These are phyloP conservation scores for Tagetes erecta DNA, from an alignment of 129 eudicot genomes.

Conservation along the genomic window DNA sequence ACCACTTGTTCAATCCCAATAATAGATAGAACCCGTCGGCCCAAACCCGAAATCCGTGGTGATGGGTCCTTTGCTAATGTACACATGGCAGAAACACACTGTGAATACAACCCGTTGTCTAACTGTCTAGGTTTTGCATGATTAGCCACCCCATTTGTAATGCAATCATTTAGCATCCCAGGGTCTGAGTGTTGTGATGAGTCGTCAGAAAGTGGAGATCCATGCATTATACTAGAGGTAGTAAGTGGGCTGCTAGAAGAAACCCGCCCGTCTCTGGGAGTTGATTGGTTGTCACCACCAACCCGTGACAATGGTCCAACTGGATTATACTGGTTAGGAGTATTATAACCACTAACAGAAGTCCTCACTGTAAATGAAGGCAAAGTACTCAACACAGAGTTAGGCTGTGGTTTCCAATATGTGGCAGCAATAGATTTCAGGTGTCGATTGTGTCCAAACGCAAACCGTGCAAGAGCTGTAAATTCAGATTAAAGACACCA, in stretches of 20 bases:
- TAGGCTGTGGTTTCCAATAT: conserved; percentile 80
- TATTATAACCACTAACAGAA: conserved; percentile 66
- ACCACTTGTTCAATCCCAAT: conserved; percentile 95
- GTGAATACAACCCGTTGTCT: conserved; percentile 81
- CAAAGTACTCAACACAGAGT: conserved; percentile 59
- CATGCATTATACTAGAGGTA: conserved; percentile 78
- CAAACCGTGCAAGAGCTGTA: conserved; percentile 96
- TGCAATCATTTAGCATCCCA: conserved; percentile 55
- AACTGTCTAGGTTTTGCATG: conserved; percentile 67
- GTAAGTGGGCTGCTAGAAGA: conserved; percentile 90
- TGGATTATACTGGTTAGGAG: conserved; percentile 73
- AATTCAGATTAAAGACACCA: not conserved
- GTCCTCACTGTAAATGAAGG: conserved; percentile 54
- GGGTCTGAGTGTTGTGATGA: conserved; percentile 93
- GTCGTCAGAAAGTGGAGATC: conserved; percentile 94
- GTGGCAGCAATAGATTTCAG: conserved; percentile 87
- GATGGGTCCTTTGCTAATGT: conserved; percentile 92
- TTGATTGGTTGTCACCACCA: conserved; percentile 61
- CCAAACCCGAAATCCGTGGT: conserved; percentile 76
- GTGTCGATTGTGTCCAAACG: conserved; percentile 93
- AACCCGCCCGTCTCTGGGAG: conserved; percentile 61
- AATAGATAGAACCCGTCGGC: conserved; percentile 71
- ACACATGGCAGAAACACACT: conserved; percentile 86
- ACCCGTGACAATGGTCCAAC: conserved; percentile 71
- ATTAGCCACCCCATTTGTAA: conserved; percentile 61